phyloP scores from a whole-genome alignment of 495 filamentous ascomycete species.

The Copromyces sp. region DNA sequence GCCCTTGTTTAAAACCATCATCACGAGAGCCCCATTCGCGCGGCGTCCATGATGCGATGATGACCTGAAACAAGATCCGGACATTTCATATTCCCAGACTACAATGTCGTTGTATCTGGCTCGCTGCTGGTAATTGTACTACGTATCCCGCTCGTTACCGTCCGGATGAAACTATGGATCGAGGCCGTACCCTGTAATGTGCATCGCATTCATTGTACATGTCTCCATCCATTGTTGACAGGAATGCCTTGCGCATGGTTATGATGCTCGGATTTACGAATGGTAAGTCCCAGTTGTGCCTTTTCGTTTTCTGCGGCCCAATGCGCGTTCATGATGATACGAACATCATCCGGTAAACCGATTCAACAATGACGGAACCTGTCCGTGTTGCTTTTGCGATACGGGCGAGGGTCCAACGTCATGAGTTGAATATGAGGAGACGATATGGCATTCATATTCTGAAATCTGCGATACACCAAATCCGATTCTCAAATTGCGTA shows the following conservation, averaged over 20 bases:
- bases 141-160: not conserved
- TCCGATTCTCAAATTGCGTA: not conserved
- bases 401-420: constrained; percentile 3
- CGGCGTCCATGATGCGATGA: constrained; percentile 91
- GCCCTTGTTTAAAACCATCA: constrained; percentile 97
- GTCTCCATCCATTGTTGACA: not conserved
- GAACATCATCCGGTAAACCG: constrained; percentile 26
- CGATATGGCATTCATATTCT: not conserved
- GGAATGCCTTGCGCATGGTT: not conserved
- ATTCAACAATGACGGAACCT: constrained; percentile 21
- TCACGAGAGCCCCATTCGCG: constrained; percentile 80
- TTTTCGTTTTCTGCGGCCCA: not conserved
- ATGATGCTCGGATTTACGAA: not conserved
- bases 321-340: constrained; percentile 16
- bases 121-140: constrained; percentile 8
- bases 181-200: not conserved
- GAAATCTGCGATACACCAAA: not conserved
- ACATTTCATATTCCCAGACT: constrained; percentile 19
- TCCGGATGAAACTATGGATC: not conserved
- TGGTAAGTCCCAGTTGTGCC: not conserved
- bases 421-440: constrained; percentile 24
- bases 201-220: not conserved
- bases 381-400: not conserved
- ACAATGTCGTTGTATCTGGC: not conserved
- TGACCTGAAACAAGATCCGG: constrained; percentile 69